Evolutionary conservation across 352 stramenopile species (phyloP).

Genomic region (Thalassiosira sp.): DNA sequence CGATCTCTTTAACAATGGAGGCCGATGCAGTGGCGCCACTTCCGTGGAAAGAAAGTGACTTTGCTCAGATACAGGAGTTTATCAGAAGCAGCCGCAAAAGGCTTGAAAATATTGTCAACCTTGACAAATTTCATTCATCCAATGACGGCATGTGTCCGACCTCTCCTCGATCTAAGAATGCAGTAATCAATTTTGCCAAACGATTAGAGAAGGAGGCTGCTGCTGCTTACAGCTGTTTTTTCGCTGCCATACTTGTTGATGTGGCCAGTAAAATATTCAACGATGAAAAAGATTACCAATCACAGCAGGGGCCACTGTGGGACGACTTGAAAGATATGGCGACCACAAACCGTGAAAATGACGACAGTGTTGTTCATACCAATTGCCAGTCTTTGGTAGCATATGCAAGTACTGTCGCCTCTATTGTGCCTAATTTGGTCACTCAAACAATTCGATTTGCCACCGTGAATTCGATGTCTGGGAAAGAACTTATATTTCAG

Average conservation of each 20-base stretch:
- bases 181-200: slow-evolving; percentile 20
- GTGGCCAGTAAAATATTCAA: slow-evolving; percentile 37
- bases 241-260: slow-evolving; percentile 52
- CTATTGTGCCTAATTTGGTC: slow-evolving; percentile 36
- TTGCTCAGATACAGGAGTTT: slow-evolving; percentile 53
- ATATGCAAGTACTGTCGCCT: slow-evolving; percentile 32
- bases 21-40: slow-evolving; percentile 73
- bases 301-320: slow-evolving; percentile 29
- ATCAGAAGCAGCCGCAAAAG: slow-evolving; percentile 57
- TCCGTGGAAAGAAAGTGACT: slow-evolving; percentile 31
- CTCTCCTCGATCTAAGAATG: slow-evolving; percentile 42
- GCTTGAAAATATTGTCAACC: slow-evolving; percentile 69
- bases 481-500: slow-evolving; percentile 58
- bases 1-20: slow-evolving; percentile 58
- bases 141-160: slow-evolving; percentile 21
- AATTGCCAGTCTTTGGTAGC: slow-evolving; percentile 21
- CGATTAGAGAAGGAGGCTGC: slow-evolving; percentile 61
- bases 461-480: slow-evolving; percentile 43
- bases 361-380: not conserved
- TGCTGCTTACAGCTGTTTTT: slow-evolving; percentile 62
- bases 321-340: slow-evolving; percentile 27
- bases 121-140: slow-evolving; percentile 73
- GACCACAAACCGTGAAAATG: slow-evolving; percentile 19
- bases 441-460: slow-evolving; percentile 35
- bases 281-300: slow-evolving; percentile 7